These are phyloP conservation scores for Exophiala oligosperma DNA, from an alignment of 2,329 filamentous ascomycete genomes.

Conservation along the genomic window DNA sequence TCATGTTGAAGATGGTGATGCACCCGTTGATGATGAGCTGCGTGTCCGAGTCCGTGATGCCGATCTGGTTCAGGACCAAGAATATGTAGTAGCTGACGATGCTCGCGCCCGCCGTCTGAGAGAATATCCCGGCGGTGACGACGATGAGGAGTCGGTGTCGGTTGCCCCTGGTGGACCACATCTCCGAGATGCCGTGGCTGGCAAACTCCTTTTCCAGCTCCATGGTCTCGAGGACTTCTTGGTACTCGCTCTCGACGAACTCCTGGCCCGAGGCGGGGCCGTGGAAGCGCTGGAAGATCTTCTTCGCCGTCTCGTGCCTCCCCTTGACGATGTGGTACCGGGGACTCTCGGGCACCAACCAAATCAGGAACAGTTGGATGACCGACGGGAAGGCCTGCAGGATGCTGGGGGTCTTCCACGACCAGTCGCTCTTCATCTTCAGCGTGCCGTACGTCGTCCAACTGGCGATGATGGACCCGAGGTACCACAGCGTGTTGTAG, in stretches of 20 bases:
- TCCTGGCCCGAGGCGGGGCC: constrained; percentile 11
- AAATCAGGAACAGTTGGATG: background rate
- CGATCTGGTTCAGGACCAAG: constrained; percentile 48
- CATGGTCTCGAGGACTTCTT: constrained; percentile 19
- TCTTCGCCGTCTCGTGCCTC: constrained; percentile 20
- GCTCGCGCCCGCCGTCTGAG: constrained; percentile 6
- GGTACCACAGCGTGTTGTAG: background rate
- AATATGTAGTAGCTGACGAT: constrained; percentile 39
- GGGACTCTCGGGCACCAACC: background rate
- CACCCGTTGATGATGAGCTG: constrained; percentile 28
- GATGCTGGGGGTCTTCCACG: background rate
- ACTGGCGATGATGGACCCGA: background rate
- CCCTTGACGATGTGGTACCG: constrained; percentile 13
- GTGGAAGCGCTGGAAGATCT: constrained; percentile 1
- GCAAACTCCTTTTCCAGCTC: constrained; percentile 2
- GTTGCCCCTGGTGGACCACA: constrained; percentile 16
- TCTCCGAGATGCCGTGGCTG: background rate
- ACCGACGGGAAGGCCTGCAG: background rate
- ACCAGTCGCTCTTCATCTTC: background rate
- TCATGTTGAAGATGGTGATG: constrained; percentile 11
- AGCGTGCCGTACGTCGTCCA: background rate
- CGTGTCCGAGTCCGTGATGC: constrained; percentile 54
- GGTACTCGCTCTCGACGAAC: constrained; percentile 1
- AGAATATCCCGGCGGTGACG: constrained; percentile 9
- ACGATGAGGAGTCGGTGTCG: constrained; percentile 14